Evolutionary conservation across 805 yeast genomes (phyloP), one percentile per base, ranked within the genome.

Genomic region (Lipomyces orientalis): DNA sequence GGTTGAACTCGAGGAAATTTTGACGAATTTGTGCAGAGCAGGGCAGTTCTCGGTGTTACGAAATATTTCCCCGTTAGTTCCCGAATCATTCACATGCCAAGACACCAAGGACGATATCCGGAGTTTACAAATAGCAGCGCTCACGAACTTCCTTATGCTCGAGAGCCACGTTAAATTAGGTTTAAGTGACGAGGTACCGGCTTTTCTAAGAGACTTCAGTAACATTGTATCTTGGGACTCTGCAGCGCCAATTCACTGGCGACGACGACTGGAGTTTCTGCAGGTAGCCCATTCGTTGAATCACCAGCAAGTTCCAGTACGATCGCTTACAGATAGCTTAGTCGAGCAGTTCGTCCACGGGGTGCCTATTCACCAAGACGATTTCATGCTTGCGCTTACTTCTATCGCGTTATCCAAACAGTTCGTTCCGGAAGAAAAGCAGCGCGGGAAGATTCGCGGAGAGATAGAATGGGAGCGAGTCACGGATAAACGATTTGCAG

Each of bases 311-410:
- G 76, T 75, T 35, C 74, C 79, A 0, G 66, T 73, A 12, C 57
- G 67, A 12, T 34, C 59, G 19, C 56, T 79, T 3, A 66, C 76
- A 10, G 71, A 72, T 35, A 76, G 70, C 37, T 68, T 78, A 7
- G 65, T 70, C 16, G 46, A 61, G 9, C 80, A 78, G 64, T 79
- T 74, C 51, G 75, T 75, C 0, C 62, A 75, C 8, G 82, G 82
- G 1, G 56, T 64, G 6, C 68, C 72, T 0, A 69, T 78, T 5
- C 73, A 71, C 29, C 52, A 60, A 14, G 70, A 71, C 52, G 82
- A 79, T 43, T 60, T 79, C 9, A 73, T 71, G 46, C 60, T 62
- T 9, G 73, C 75, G 1, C 60, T 79, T 5, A 64, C 72, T 5
- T 73, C 77, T 2, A 68, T 78, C 16, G 77, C 78, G 37, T 76